These are phyloP conservation scores for Cinnamomum micranthum DNA, from an alignment of 164 flowering plant species.

Conservation along the genomic window DNA sequence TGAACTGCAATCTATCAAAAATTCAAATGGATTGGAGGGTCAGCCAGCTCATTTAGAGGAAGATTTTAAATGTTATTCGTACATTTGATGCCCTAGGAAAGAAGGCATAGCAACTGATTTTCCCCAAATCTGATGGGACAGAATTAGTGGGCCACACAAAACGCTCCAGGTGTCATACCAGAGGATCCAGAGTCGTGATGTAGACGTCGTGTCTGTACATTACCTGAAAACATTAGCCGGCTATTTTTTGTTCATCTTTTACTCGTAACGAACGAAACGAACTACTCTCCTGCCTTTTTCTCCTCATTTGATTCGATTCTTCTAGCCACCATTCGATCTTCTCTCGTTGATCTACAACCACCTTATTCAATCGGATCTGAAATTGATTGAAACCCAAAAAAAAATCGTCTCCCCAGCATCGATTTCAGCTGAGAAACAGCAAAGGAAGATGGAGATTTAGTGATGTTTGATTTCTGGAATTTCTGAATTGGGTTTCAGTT, in stretches of 20 bases:
- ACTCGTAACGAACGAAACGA: neutral
- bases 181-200: no score
- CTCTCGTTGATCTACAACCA: neutral
- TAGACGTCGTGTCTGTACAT: neutral
- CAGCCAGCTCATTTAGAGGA: no score
- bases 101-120: no score
- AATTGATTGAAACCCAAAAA: neutral
- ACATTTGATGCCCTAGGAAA: no score
- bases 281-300: neutral
- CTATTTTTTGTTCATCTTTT: neutral
- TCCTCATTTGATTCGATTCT: conserved; percentile 15
- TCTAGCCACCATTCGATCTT: neutral
- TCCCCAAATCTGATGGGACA: no score
- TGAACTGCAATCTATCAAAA: no score
- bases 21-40: no score
- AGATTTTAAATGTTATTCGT: no score
- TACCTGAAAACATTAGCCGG: conserved; percentile 4
- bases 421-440: neutral
- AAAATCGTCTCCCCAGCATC: neutral
- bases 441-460: neutral
- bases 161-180: no score
- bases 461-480: conserved; percentile 10
- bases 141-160: no score
- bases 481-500: conserved; percentile 7
- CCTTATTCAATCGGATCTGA: neutral